Conservation (phyloP, 2,329 filamentous ascomycete species). For the Cytospora mali region DNA sequence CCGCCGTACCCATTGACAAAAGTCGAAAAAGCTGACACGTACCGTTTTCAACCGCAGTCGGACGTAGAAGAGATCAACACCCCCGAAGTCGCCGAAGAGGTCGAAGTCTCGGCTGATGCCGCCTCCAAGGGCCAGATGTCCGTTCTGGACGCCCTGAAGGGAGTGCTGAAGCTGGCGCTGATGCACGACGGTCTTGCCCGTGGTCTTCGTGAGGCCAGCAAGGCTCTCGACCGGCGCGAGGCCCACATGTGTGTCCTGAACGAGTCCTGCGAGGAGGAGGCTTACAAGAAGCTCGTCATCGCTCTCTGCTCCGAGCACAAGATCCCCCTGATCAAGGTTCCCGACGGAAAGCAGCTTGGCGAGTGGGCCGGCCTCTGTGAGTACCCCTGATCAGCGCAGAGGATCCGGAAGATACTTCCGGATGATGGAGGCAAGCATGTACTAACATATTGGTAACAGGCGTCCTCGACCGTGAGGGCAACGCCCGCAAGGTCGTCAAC, state of each 20-base stretch:
- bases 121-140: constrained; percentile 91
- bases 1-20: constrained; percentile 26
- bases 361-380: constrained; percentile 99
- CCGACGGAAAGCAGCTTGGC: constrained; percentile 98
- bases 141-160: constrained; percentile 97
- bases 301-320: constrained; percentile 99
- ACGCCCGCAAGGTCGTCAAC: constrained; percentile 99
- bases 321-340: constrained; percentile 99
- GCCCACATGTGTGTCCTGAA: constrained; percentile 99
- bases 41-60: constrained; percentile 65
- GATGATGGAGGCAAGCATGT: background rate
- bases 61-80: constrained; percentile 99
- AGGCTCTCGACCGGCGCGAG: constrained; percentile 97
- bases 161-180: constrained; percentile 95
- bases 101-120: constrained; percentile 93
- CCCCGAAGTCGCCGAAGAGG: constrained; percentile 82
- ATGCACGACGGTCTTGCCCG: constrained; percentile 99
- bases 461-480: constrained; percentile 98
- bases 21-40: constrained; percentile 31
- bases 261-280: constrained; percentile 99
- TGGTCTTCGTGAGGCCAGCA: constrained; percentile 96
- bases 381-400: constrained; percentile 47
- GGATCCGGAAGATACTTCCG: background rate
- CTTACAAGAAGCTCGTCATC: constrained; percentile 99
- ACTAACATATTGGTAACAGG: constrained; percentile 54